phyloP scores from a whole-genome alignment of 192 early-diverging fungal genomes.

The Mortierella alpina region DNA sequence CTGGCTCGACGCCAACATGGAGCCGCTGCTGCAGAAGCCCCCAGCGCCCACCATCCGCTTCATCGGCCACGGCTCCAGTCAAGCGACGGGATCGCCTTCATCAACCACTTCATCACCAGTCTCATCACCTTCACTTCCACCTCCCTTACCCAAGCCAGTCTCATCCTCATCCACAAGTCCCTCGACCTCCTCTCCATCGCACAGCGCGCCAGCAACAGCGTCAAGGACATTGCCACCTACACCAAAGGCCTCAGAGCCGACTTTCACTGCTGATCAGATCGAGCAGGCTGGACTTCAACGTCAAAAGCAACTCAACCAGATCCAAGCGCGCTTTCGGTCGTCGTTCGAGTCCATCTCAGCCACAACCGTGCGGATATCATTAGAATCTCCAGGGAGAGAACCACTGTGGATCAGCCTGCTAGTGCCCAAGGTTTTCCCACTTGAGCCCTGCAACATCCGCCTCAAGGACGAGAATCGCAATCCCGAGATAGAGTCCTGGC shows the following conservation, averaged over 20 bases:
- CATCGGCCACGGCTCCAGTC: slow-evolving; percentile 23
- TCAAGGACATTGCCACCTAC: not conserved
- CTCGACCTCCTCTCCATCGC: not conserved
- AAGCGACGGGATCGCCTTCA: too few species aligned
- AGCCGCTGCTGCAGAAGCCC: slow-evolving; percentile 69
- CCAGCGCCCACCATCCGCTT: slow-evolving; percentile 69
- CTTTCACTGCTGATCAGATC: slow-evolving; percentile 17
- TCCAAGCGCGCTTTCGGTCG: slow-evolving; percentile 23
- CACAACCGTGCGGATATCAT: slow-evolving; percentile 25
- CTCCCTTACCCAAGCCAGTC: not conserved
- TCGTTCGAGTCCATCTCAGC: slow-evolving; percentile 25
- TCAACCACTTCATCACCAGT: not conserved
- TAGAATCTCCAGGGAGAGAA: slow-evolving; percentile 25
- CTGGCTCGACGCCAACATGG: slow-evolving; percentile 76
- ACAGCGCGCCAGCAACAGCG: not conserved
- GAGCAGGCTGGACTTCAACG: slow-evolving; percentile 22
- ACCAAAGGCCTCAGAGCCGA: not conserved
- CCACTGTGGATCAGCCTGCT: slow-evolving; percentile 50
- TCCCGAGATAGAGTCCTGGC: slow-evolving; percentile 46
- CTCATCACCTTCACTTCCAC: slow-evolving; percentile 5
- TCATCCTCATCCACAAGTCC: not conserved
- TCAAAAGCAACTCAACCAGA: slow-evolving; percentile 35
- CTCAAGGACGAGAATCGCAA: slow-evolving; percentile 34
- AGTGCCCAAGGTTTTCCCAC: slow-evolving; percentile 51
- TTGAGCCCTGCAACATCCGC: slow-evolving; percentile 56